Conservation (phyloP, 129 eudicot genomes). For the Chrysanthemum makinoi region DNA sequence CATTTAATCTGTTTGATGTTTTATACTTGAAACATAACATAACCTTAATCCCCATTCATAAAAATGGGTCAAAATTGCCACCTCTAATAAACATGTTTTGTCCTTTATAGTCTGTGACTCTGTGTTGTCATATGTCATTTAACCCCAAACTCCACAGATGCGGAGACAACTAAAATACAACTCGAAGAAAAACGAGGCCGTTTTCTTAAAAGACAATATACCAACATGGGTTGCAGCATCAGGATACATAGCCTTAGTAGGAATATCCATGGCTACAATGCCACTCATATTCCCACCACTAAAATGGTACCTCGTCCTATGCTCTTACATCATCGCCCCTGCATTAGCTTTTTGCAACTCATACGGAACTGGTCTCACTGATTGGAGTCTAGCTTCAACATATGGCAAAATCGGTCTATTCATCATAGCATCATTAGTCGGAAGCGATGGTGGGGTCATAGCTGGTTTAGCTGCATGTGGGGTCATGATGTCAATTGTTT, state of each 20-base stretch:
- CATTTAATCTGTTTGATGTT: too few species aligned
- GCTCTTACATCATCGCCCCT: constrained; percentile 76
- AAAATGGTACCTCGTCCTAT: constrained; percentile 83
- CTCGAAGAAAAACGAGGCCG: constrained; percentile 51
- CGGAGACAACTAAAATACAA: constrained; percentile 33
- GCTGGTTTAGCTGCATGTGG: constrained; percentile 93
- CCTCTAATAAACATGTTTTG: not conserved
- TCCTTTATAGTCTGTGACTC: not conserved
- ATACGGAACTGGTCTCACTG: constrained; percentile 93
- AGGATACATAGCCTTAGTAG: constrained; percentile 72
- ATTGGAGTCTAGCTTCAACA: constrained; percentile 89
- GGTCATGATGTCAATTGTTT: constrained; percentile 87
- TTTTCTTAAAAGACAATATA: constrained; percentile 76
- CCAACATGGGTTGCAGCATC: constrained; percentile 81
- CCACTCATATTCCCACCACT: constrained; percentile 85
- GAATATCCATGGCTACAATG: constrained; percentile 67
- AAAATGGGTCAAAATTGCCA: not conserved
- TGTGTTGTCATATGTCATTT: not conserved
- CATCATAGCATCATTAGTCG: constrained; percentile 78
- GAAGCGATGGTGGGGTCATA: constrained; percentile 70
- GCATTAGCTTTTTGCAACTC: constrained; percentile 98
- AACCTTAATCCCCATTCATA: not conserved
- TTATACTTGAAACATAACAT: too few species aligned
- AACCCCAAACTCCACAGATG: constrained; percentile 36
- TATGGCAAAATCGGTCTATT: constrained; percentile 92